Evolutionary conservation across 768 basidiomycete genomes (phyloP), one percentile per base, ranked within the genome.

Genomic region (Naganishia vishniacii): DNA sequence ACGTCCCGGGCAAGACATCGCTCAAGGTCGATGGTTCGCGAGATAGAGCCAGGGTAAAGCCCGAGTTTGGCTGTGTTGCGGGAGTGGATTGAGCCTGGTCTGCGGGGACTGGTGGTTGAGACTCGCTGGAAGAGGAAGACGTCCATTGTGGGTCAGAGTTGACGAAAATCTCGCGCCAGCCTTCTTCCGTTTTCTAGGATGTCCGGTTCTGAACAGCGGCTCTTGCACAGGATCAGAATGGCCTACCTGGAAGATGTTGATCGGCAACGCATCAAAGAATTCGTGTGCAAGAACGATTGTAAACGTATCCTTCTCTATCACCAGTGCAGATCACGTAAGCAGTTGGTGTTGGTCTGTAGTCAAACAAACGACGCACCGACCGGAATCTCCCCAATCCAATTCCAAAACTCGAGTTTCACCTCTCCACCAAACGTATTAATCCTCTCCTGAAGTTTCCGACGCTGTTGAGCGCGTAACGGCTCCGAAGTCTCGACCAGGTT

Each of bases 221-320:
- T 29, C 31, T 7, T 29, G 61, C 12, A 25, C 4, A 44, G 51
- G 18, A 40, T 12, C 4, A 29, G n/a, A 73, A 37, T 15, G 34
- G 7, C 81, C 12, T 68, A 91, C 92, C 81, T 94, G 85, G 40
- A 98, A 79, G 40, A 92, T 80, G 75, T 95, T 89, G 48, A 97
- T 85, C 0, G 95, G 94, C 46, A 99, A 81, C 0, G 93, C 93
- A 74, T 98, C 95, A 67, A 99, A 98, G 78, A 98, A 94, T 73
- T 98, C 95, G 76, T 99, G 93, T 0, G 95, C 95, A 16, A 97
- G 79, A 25, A 95, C 75, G 80, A 95, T 85, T 0, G 91, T 92
- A 75, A 86, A 97, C 42, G 72, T 77, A 59, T 80, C 77, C 11
- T 61, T 51, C 48, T 70, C 74, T 70, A 56, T 31, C 28, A 53